Base-by-base conservation (phyloP, 495 filamentous ascomycete species). In the Podospora appendiculata region DNA sequence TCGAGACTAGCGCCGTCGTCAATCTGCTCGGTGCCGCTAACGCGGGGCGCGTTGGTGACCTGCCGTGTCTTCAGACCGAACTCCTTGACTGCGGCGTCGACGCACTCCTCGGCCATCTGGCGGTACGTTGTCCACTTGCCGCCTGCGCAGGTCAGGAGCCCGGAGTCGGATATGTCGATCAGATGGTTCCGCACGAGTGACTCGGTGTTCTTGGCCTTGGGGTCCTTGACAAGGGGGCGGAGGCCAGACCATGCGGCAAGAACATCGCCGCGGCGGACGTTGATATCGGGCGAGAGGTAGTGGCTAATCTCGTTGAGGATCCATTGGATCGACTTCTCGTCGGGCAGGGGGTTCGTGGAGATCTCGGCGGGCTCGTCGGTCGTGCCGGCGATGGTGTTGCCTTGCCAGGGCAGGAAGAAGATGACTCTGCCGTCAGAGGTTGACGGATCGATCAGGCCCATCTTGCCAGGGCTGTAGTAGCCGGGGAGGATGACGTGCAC, bases 91-190 rank as follows among this genome's bases (percentile, higher is more conserved):
- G 92, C 92, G 56, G 90, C 87, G 60, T 98, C 92, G 33, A 98
- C 93, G 48, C 87, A 85, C 66, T 98, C 92, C 71, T 98, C 92
- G 36, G 93, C 90, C 93, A 98, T 98, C 65, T 98, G 90, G 34
- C 93, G 86, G 71, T 98, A 98, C 6, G 93, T 98, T 4, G 93
- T 98, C 93, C 93, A 98, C 72, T 97, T 97, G 17, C 93, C 93
- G 54, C 93, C 93, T n/a, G 92, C 89, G 65, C 89, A 91, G 41
- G 93, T 98, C 47, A 98, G 67, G 32, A 98, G 82, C 3, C 93
- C 93, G 8, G 88, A 91, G 1, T 78, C 67, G 10, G 92, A 96
- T 25, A 92, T 79, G 53, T 92, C 86, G 61, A 98, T 83, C 50
- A 98, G 78, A 65, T 98, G 93, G 69, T 93, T 97, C 48, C 93